Percentiles rank a stretch among this genome's conserved stretches.
phyloP scores from a whole-genome alignment of 441 rosid species.

The Erodium moschatum region DNA sequence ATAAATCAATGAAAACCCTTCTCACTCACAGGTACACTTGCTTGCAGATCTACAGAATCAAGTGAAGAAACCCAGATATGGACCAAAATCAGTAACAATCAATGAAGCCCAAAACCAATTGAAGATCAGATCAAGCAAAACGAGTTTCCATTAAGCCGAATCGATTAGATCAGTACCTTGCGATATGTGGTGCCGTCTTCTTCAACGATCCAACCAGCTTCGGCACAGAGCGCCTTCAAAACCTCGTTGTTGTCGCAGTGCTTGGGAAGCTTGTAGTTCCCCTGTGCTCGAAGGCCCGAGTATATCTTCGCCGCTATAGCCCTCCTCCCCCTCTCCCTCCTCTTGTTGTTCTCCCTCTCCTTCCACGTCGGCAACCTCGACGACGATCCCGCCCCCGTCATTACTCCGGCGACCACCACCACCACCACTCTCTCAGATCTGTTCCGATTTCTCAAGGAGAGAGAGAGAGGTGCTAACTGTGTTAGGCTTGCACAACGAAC shows the following conservation, averaged over 20 bases:
- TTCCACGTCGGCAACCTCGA: slow-evolving; percentile 62
- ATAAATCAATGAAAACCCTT: not conserved
- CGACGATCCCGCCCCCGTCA: slow-evolving; percentile 36
- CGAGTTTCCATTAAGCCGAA: too few relatives aligned
- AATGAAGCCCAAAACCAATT: too few relatives aligned
- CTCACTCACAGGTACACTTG: not conserved
- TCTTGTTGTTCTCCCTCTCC: slow-evolving; percentile 66
- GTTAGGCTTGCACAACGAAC: not conserved
- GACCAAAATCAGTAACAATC: not conserved
- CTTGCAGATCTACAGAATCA: not conserved
- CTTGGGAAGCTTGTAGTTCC: slow-evolving; percentile 61
- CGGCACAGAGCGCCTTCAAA: slow-evolving; percentile 61
- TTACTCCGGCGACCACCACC: slow-evolving; percentile 6
- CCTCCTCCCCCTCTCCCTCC: slow-evolving; percentile 61
- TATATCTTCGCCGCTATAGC: slow-evolving; percentile 73
- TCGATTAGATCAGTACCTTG: slow-evolving; percentile 30
- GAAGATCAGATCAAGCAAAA: too few relatives aligned
- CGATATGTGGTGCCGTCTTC: slow-evolving; percentile 75
- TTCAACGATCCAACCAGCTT: slow-evolving; percentile 71
- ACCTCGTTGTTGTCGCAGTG: slow-evolving; percentile 76
- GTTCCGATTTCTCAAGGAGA: too few relatives aligned
- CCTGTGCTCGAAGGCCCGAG: slow-evolving; percentile 62
- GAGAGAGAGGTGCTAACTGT: too few relatives aligned
- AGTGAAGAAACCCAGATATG: not conserved
- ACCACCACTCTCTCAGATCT: not conserved